Evolutionary conservation across 2,329 filamentous ascomycete species (phyloP), one percentile per base, ranked within the genome.

Genomic region (Teratosphaeria zuluensis): DNA sequence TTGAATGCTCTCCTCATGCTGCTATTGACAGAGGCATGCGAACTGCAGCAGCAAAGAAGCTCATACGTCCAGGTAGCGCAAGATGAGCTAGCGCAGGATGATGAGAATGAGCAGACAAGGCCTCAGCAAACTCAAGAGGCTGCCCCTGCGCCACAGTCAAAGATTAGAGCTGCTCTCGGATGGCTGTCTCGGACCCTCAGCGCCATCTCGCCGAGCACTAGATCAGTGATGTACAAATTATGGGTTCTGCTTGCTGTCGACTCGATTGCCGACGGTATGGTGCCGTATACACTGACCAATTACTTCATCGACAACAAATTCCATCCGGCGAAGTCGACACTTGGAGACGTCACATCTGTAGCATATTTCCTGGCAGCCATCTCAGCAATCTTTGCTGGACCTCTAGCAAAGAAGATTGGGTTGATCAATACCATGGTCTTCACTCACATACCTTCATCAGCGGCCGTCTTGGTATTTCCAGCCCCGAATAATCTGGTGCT

Each of bases 221-320:
- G 79, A 6, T 66, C 74, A 0, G 77, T 85, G 32, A 75, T 88
- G 5, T 69, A 81, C 56, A 82, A 84, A 55, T 76, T 92, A 0
- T 87, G 84, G 67, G 72, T 87, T 7, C 75, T 92, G 1, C 87
- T 90, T 65, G 80, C 80, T 1, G 67, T 90, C 5, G 88, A 91
- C 69, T 81, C 84, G 0, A 81, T 90, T 58, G 87, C 86, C 1
- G 69, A 71, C 21, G 88, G 88, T 1, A 80, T 92, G 69, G 85
- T 84, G 3, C 82, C 72, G 16, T 74, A 72, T 64, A 72, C 73
- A 9, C 65, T 75, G 33, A 79, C 83, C 62, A 83, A 79, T 58
- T 84, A 82, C 68, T 82, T 80, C 69, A 79, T 84, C 64, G 77
- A 79, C 62, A 68, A 71, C 53, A 84, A 83, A 61, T 84, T 84